Conservation (phyloP, 78 protist species). For the Planoprotostelium fungivorum region DNA sequence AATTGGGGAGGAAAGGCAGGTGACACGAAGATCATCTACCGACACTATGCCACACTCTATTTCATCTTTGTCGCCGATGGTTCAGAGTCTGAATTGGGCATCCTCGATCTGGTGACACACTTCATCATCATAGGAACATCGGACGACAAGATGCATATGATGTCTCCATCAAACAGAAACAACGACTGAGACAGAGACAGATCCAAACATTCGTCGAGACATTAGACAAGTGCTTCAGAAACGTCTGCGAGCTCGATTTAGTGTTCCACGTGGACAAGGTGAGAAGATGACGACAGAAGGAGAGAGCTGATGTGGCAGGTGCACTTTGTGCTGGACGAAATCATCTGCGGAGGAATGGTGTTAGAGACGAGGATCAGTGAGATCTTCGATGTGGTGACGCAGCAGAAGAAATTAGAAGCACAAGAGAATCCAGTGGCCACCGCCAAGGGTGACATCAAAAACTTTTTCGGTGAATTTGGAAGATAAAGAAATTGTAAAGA, state of each 20-base stretch:
- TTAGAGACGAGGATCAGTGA: slow-evolving; percentile 79
- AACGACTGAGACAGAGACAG: background rate
- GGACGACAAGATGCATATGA: background rate
- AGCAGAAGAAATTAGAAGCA: slow-evolving; percentile 40
- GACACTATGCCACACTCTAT: slow-evolving; percentile 94
- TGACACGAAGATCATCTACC: slow-evolving; percentile 83
- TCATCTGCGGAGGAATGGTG: slow-evolving; percentile 95
- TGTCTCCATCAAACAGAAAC: background rate
- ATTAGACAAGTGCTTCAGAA: slow-evolving; percentile 90
- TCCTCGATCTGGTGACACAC: slow-evolving; percentile 76
- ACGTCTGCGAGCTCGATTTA: slow-evolving; percentile 95
- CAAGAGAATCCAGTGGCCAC: slow-evolving; percentile 44
- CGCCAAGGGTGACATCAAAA: background rate
- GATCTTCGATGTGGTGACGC: slow-evolving; percentile 33
- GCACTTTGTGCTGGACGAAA: slow-evolving; percentile 89
- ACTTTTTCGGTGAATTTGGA: background rate
- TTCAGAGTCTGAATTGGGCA: slow-evolving; percentile 88
- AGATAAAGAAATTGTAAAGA: no score
- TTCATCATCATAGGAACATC: background rate
- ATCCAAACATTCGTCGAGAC: slow-evolving; percentile 94
- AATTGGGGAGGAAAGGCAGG: slow-evolving; percentile 3
- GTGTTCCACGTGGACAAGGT: slow-evolving; percentile 93
- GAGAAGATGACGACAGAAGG: no score
- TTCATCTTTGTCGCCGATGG: slow-evolving; percentile 86
- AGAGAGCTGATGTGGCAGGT: no score